Conservation (phyloP, 1,284 basidiomycete genomes). For the Fomitopsis palustris region DNA sequence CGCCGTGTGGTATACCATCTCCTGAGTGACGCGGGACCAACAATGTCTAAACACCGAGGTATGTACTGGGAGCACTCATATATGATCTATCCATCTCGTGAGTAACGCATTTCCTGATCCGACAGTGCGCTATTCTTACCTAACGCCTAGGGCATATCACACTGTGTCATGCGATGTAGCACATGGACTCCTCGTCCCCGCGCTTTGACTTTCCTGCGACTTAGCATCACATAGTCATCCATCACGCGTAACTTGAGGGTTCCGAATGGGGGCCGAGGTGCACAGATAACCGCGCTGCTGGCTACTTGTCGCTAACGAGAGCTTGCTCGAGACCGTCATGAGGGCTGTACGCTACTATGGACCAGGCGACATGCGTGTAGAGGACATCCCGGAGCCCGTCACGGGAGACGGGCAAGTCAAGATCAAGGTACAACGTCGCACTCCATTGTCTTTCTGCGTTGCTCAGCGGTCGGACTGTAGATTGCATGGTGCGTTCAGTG, state of each 20-base stretch:
- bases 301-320: neutral
- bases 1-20: too few relatives aligned
- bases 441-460: too few relatives aligned
- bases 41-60: too few relatives aligned
- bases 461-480: too few relatives aligned
- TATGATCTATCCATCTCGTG: too few relatives aligned
- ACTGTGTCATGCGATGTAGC: neutral
- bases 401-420: conserved; percentile 21
- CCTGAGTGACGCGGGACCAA: too few relatives aligned
- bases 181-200: neutral
- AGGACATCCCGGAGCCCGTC: conserved; percentile 26
- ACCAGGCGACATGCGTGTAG: conserved; percentile 29
- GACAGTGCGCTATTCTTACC: too few relatives aligned
- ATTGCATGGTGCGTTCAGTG: conserved; percentile 11
- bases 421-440: conserved; percentile 24
- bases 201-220: neutral
- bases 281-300: neutral
- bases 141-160: neutral
- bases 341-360: conserved; percentile 31
- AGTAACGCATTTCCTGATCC: too few relatives aligned
- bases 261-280: neutral
- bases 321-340: conserved; percentile 13
- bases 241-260: neutral
- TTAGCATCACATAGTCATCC: neutral
- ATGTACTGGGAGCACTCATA: too few relatives aligned